A percentile compares a stretch with the other conserved stretches of the same genome.
These are phyloP conservation scores for Agarophyton chilense DNA, from an alignment of 23 red algal genomes.

Conservation along the genomic window DNA sequence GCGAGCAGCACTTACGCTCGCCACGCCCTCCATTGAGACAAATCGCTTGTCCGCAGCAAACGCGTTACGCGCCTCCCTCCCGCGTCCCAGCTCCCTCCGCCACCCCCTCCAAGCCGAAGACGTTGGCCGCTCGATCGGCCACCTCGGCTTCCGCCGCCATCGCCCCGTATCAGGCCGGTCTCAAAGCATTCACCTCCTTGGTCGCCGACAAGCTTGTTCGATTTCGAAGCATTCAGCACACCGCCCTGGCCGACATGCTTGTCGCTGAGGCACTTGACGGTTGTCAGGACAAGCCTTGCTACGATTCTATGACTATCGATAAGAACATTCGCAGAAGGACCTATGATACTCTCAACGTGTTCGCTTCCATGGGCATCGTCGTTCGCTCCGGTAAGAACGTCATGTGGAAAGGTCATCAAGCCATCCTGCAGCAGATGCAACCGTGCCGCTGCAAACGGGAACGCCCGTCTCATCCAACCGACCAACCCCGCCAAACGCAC, in stretches of 20 bases:
- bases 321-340: slow-evolving; percentile 89
- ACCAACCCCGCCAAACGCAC: no score
- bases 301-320: slow-evolving; percentile 23
- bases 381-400: slow-evolving; percentile 71
- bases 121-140: neutral
- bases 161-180: slow-evolving; percentile 24
- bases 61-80: no score
- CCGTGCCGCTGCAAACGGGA: slow-evolving; percentile 8
- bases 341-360: slow-evolving; percentile 95
- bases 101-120: neutral
- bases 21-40: neutral
- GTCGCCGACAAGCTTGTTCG: slow-evolving; percentile 16
- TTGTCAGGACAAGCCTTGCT: neutral
- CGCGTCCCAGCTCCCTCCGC: no score
- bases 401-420: slow-evolving; percentile 56
- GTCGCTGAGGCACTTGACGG: slow-evolving; percentile 21
- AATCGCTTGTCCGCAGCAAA: neutral
- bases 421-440: slow-evolving; percentile 6
- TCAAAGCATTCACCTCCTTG: slow-evolving; percentile 49
- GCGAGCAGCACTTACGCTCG: neutral
- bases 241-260: slow-evolving; percentile 26
- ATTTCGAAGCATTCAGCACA: slow-evolving; percentile 19
- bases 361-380: slow-evolving; percentile 85
- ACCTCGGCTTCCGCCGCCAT: neutral
- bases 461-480: neutral